Evolutionary conservation across 1,284 basidiomycete genomes (phyloP).

Genomic region (Apiotrichum siamense): DNA sequence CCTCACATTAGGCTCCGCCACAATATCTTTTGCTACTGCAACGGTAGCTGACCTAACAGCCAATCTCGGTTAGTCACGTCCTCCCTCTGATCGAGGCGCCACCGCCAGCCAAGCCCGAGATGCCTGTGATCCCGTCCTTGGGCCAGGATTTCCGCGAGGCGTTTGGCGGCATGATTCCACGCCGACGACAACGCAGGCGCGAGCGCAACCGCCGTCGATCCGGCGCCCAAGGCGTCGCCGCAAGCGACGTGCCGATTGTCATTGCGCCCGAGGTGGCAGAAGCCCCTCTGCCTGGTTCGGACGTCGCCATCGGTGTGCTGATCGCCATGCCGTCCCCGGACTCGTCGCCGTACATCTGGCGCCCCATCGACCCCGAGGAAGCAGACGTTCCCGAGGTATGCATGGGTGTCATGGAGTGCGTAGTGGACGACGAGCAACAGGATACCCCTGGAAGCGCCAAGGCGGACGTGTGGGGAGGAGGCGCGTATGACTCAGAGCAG

Average conservation of each 20-base stretch:
- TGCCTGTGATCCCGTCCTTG: not conserved
- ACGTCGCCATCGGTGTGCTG: conserved; percentile 35
- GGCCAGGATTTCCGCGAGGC: conserved; percentile 4
- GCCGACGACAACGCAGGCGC: not conserved
- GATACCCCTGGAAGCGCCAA: too few species aligned
- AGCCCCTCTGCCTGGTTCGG: conserved; percentile 20
- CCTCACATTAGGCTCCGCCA: too few species aligned
- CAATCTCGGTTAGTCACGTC: conserved; percentile 20
- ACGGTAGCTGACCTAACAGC: conserved; percentile 13
- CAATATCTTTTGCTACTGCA: too few species aligned
- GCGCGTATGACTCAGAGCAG: too few species aligned
- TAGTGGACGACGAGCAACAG: not conserved
- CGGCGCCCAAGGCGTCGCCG: too few species aligned
- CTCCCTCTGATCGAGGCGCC: not conserved
- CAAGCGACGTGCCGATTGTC: not conserved
- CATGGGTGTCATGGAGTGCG: conserved; percentile 31
- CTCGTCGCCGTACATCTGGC: conserved; percentile 23
- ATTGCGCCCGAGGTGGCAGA: not conserved
- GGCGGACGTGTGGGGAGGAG: too few species aligned
- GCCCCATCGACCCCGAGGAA: conserved; percentile 21
- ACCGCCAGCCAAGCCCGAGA: not conserved
- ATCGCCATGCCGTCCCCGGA: conserved; percentile 32
- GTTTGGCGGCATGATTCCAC: conserved; percentile 4
- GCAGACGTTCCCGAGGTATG: conserved; percentile 33
- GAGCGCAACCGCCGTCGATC: too few species aligned